A percentile compares a stretch with the other conserved stretches of the same genome.
phyloP scores from a whole-genome alignment of 495 filamentous ascomycete species.

The Talaromyces trachyspermus region DNA sequence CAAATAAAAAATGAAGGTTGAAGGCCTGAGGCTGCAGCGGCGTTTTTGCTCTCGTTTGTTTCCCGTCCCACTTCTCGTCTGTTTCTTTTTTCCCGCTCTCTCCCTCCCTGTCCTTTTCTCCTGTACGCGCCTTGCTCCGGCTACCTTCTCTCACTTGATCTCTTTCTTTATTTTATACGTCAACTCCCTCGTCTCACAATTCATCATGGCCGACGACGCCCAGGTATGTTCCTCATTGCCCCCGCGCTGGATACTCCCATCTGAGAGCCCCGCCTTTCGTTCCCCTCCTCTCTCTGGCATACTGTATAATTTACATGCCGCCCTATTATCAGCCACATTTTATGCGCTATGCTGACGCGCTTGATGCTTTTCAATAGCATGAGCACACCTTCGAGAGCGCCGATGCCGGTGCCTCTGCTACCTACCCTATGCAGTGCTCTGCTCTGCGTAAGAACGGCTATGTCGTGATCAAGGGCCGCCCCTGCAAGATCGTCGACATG shows the following conservation, averaged over 20 bases:
- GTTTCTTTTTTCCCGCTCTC: conserved; percentile 5
- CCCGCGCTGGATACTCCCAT: conserved; percentile 22
- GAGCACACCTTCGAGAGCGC: conserved; percentile 85
- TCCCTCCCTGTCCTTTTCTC: conserved; percentile 2
- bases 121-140: conserved; percentile 3
- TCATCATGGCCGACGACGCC: conserved; percentile 45
- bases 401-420: conserved; percentile 89
- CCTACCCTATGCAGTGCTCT: conserved; percentile 98
- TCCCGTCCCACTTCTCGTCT: conserved; percentile 7
- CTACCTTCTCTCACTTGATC: conserved; percentile 12
- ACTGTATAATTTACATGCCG: no score
- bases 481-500: conserved; percentile 99
- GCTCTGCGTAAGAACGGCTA: conserved; percentile 97
- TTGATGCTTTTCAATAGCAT: conserved; percentile 50
- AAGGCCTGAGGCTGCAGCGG: not conserved
- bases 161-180: conserved; percentile 15
- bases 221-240: conserved; percentile 26
- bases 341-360: not conserved
- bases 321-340: not conserved
- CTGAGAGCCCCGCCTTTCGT: conserved; percentile 18
- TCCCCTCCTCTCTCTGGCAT: conserved; percentile 2
- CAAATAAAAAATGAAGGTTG: not conserved
- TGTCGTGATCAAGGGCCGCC: conserved; percentile 95
- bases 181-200: conserved; percentile 23
- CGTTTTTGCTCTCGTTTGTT: conserved; percentile 5